These are phyloP conservation scores for Vaucheria bursata DNA, from an alignment of 352 stramenopile genomes.

Conservation along the genomic window DNA sequence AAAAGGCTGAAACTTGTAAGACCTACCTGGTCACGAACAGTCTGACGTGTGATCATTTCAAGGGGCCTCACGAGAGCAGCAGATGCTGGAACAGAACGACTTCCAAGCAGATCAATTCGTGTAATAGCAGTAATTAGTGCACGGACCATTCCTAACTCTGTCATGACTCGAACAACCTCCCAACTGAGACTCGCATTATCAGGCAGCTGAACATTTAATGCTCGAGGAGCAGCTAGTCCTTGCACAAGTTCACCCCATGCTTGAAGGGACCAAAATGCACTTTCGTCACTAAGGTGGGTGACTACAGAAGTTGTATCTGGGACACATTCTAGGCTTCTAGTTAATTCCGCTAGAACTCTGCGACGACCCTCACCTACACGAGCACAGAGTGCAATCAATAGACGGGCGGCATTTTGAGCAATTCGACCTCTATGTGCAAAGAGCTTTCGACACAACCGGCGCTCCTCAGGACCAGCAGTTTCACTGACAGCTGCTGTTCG, in stretches of 20 bases:
- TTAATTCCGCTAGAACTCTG: conserved; percentile 31
- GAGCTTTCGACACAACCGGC: conserved; percentile 13
- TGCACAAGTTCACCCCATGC: conserved; percentile 41
- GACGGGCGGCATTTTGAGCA: conserved; percentile 30
- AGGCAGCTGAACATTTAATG: neutral
- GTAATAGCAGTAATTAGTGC: conserved; percentile 23
- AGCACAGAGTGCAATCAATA: conserved; percentile 37
- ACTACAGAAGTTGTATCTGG: neutral
- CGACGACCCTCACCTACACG: conserved; percentile 33
- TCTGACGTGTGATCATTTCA: conserved; percentile 32
- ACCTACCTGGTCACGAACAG: neutral
- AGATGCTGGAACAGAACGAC: conserved; percentile 3
- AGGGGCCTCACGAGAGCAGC: conserved; percentile 31
- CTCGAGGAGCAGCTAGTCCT: conserved; percentile 25
- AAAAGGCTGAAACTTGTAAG: too few relatives aligned
- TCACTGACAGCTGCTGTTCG: conserved; percentile 15
- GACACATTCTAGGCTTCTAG: conserved; percentile 19
- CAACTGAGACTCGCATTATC: conserved; percentile 40
- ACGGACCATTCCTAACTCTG: conserved; percentile 16
- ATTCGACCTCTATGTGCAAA: conserved; percentile 15
- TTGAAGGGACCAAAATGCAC: conserved; percentile 37
- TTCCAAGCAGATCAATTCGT: conserved; percentile 32
- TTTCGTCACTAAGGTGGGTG: conserved; percentile 3
- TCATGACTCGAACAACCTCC: conserved; percentile 34
- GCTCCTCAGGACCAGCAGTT: conserved; percentile 18